Evolutionary conservation across 129 eudicot species (phyloP).

Genomic region (Chrysanthemum lavandulifolium): DNA sequence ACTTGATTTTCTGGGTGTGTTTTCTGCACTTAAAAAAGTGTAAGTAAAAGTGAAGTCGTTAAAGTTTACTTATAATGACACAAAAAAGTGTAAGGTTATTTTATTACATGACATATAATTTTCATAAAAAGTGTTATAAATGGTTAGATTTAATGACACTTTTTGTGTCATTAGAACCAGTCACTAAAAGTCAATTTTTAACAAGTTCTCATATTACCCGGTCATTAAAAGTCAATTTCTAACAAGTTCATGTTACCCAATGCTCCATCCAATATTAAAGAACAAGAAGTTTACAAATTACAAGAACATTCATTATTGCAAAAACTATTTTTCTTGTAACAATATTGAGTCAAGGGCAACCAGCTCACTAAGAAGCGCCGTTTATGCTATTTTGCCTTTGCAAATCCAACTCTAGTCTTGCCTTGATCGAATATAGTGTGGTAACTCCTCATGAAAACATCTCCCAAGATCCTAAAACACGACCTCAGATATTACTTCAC

Average conservation of each 20-base stretch:
- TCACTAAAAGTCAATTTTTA: too few relatives aligned
- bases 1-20: too few relatives aligned
- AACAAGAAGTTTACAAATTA: neutral
- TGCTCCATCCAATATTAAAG: neutral
- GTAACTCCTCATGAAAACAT: slow-evolving; percentile 83
- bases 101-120: too few relatives aligned
- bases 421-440: slow-evolving; percentile 82
- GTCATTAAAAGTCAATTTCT: too few relatives aligned
- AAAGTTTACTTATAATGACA: too few relatives aligned
- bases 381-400: slow-evolving; percentile 52
- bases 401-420: slow-evolving; percentile 68
- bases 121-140: too few relatives aligned
- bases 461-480: slow-evolving; percentile 79
- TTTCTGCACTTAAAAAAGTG: too few relatives aligned
- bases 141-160: too few relatives aligned
- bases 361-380: neutral
- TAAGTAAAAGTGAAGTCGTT: too few relatives aligned
- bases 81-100: too few relatives aligned
- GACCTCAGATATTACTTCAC: slow-evolving; percentile 1
- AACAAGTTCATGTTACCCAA: neutral
- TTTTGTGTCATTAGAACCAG: too few relatives aligned
- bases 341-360: neutral
- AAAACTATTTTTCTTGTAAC: neutral
- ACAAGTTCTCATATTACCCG: too few relatives aligned
- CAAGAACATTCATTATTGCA: neutral